Evolutionary conservation across 495 filamentous ascomycete genomes (phyloP), one percentile per base, ranked within the genome.

Genomic region (Hyaloscypha bicolor): DNA sequence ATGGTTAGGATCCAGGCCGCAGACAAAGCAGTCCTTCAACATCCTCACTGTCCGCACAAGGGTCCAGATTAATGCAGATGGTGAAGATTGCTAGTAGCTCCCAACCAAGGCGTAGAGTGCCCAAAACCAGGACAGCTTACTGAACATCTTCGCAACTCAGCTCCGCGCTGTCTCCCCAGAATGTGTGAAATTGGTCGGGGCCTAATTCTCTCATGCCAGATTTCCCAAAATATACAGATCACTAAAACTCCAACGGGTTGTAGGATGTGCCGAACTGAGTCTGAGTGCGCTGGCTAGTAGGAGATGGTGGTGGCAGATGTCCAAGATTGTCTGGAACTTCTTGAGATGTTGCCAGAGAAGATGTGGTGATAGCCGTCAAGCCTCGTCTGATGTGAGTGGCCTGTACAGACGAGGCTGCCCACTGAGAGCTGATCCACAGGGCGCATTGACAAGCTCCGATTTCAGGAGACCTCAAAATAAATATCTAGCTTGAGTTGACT

Each of bases 91-190:
- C 51, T 16, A 6, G 22, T 53, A 8, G 19, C 9, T 8, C 51
- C 51, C 6, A 53, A n/a, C 22, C 16, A 25, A 25, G 25, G 25
- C 25, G 25, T 25, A 25, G 25, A 25, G 25, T 8, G 2, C 16
- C 51, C 16, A 53, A n/a, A 53, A 60, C 11, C 9, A 48, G 42
- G 42, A 48, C 42, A 48, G 42, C 59, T 61, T 61, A 61, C 64
- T 71, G 56, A 71, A 71, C 69, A 71, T 68, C 58, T 61, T 85
- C 79, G 53, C 56, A 37, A 21, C 60, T 64, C 45, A 65, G 39
- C 51, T 60, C 68, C 63, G 56, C 30, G 58, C 32, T 61, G 30
- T 58, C 32, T n/a, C 31, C 56, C 19, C 56, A 39, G 25, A 37
- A 30, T 33, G 33, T 45, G 29, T 65, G 19, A 8, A 56, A 5